A percentile compares a stretch with the other conserved stretches of the same genome.
Evolutionary conservation across 495 filamentous ascomycete genomes (phyloP).

Genomic region (Aspergillus avenaceus): DNA sequence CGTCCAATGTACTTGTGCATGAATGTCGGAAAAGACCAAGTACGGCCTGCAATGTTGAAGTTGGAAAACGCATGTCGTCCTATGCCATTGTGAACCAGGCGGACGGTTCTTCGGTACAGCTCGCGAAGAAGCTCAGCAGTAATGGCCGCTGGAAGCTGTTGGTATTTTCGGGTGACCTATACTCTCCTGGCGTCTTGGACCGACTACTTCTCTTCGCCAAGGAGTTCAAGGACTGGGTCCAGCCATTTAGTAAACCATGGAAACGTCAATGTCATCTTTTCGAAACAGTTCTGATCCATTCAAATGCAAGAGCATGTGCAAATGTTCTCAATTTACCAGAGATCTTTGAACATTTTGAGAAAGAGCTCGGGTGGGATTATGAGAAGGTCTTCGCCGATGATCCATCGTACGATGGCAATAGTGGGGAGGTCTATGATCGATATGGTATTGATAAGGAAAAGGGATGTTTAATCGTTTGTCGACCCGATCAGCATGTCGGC

Average conservation of each 20-base stretch:
- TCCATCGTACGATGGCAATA: neutral
- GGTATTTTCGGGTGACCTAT: conserved; percentile 48
- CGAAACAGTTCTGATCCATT: conserved; percentile 21
- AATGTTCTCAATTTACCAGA: conserved; percentile 19
- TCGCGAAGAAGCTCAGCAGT: neutral
- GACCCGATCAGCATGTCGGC: conserved; percentile 28
- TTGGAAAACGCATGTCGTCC: conserved; percentile 24
- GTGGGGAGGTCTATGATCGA: conserved; percentile 10
- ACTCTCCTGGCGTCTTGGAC: neutral
- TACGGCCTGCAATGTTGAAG: too few species aligned
- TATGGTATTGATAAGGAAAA: conserved; percentile 13
- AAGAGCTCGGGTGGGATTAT: conserved; percentile 23
- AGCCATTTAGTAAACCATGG: neutral
- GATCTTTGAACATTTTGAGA: conserved; percentile 27
- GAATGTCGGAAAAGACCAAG: too few species aligned
- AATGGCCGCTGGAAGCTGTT: neutral
- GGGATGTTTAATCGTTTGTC: conserved; percentile 21
- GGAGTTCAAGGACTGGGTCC: conserved; percentile 2
- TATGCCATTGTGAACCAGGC: neutral
- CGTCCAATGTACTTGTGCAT: too few species aligned
- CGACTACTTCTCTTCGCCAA: conserved; percentile 10
- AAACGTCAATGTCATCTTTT: too few species aligned
- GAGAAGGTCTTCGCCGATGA: conserved; percentile 20
- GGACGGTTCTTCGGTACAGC: neutral
- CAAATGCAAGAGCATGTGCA: conserved; percentile 8